phyloP scores from a whole-genome alignment of 1,284 basidiomycete species.

The Apiotrichum siamense region DNA sequence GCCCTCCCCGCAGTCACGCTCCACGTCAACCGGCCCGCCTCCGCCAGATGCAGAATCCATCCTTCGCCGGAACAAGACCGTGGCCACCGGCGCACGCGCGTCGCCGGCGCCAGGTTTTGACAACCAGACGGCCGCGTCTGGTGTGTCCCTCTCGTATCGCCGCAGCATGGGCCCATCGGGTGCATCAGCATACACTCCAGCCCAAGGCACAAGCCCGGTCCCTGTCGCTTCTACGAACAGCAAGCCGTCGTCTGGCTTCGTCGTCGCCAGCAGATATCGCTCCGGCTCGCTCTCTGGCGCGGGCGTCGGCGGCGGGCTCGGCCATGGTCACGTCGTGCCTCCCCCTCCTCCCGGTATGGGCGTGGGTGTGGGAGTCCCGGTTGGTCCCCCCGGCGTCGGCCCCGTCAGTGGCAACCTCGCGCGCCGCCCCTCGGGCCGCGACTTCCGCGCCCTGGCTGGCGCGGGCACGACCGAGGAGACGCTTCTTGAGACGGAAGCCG shows the following conservation, averaged over 20 bases:
- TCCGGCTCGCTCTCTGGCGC: constrained; percentile 12
- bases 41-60: constrained; percentile 30
- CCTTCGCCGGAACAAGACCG: constrained; percentile 35
- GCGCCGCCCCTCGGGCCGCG: constrained; percentile 23
- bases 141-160: constrained; percentile 2
- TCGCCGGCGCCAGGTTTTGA: neutral
- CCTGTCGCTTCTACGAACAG: neutral
- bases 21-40: constrained; percentile 23
- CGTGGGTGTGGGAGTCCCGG: neutral
- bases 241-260: constrained; percentile 2
- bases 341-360: neutral
- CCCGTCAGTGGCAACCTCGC: constrained; percentile 2
- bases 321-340: neutral
- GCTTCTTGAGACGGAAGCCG: constrained; percentile 24
- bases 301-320: neutral
- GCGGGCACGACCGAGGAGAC: constrained; percentile 20
- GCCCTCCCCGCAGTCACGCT: neutral
- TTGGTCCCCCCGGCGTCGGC: neutral
- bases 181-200: neutral
- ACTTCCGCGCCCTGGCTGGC: neutral
- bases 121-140: neutral
- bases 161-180: constrained; percentile 7
- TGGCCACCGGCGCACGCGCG: constrained; percentile 23
- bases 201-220: neutral
- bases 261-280: constrained; percentile 7